A percentile compares a stretch with the other conserved stretches of the same genome.
Evolutionary conservation across 2,329 filamentous ascomycete species (phyloP).

Genomic region (Magnaporthales sp.): DNA sequence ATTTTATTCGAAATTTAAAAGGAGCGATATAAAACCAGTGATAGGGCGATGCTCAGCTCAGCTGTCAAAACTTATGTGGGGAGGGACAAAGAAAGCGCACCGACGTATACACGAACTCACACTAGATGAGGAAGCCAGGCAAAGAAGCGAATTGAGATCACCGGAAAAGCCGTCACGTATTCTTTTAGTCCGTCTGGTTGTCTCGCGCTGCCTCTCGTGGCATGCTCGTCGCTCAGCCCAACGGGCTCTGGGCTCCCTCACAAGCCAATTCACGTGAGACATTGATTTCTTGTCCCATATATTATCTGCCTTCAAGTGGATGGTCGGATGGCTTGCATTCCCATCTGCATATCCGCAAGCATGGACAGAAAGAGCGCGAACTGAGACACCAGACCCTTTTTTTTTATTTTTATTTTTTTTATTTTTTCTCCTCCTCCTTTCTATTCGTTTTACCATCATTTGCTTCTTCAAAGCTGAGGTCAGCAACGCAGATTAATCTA

Average conservation of each 20-base stretch:
- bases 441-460: no score
- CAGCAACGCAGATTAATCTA: neutral
- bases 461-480: neutral
- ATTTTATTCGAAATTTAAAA: no score
- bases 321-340: neutral
- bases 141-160: neutral
- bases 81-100: no score
- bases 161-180: neutral
- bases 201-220: no score
- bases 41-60: no score
- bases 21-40: no score
- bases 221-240: neutral
- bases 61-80: no score
- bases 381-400: neutral
- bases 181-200: neutral
- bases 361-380: neutral
- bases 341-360: neutral
- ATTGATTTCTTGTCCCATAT: neutral
- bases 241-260: neutral
- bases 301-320: neutral
- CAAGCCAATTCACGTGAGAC: neutral
- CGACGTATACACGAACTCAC: neutral
- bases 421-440: conserved; percentile 8
- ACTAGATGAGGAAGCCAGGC: no score
- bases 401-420: neutral